Evolutionary conservation across 257 asterid species (phyloP).

Genomic region (Phtheirospermum japonicum): DNA sequence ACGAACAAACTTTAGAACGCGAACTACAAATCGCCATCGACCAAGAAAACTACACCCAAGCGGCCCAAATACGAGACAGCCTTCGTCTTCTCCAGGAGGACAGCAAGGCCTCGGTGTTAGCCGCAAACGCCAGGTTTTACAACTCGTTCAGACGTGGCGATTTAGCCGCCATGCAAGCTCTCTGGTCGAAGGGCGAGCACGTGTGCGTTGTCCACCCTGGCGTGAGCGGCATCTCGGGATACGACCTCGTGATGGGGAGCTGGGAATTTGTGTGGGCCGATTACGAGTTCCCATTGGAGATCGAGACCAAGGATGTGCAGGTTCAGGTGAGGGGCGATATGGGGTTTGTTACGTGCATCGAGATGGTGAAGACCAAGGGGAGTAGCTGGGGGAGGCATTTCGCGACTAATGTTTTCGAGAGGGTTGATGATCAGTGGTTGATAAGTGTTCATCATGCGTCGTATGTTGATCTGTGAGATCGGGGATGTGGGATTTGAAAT

Average conservation of each 20-base stretch:
- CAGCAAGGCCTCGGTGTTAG: slow-evolving; percentile 76
- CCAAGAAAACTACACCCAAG: slow-evolving; percentile 80
- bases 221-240: slow-evolving; percentile 90
- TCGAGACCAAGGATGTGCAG: slow-evolving; percentile 80
- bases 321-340: slow-evolving; percentile 70
- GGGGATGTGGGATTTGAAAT: slow-evolving; percentile 2
- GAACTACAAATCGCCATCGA: slow-evolving; percentile 69
- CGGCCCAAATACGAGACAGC: slow-evolving; percentile 90
- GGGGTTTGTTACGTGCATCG: slow-evolving; percentile 84
- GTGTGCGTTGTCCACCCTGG: slow-evolving; percentile 96
- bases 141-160: slow-evolving; percentile 78
- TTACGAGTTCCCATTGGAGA: slow-evolving; percentile 82
- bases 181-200: slow-evolving; percentile 80
- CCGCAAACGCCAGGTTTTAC: slow-evolving; percentile 80
- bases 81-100: slow-evolving; percentile 83
- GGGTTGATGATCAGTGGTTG: slow-evolving; percentile 75
- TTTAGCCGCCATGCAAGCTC: slow-evolving; percentile 75
- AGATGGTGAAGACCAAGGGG: slow-evolving; percentile 88
- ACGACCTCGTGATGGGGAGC: slow-evolving; percentile 96
- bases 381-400: slow-evolving; percentile 96
- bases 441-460: slow-evolving; percentile 93
- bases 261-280: slow-evolving; percentile 99
- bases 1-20: slow-evolving; percentile 69
- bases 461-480: slow-evolving; percentile 57
- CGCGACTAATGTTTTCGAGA: slow-evolving; percentile 84